These are phyloP conservation scores for Globisporangium carolinianum DNA, from an alignment of 352 stramenopile genomes.

Conservation along the genomic window DNA sequence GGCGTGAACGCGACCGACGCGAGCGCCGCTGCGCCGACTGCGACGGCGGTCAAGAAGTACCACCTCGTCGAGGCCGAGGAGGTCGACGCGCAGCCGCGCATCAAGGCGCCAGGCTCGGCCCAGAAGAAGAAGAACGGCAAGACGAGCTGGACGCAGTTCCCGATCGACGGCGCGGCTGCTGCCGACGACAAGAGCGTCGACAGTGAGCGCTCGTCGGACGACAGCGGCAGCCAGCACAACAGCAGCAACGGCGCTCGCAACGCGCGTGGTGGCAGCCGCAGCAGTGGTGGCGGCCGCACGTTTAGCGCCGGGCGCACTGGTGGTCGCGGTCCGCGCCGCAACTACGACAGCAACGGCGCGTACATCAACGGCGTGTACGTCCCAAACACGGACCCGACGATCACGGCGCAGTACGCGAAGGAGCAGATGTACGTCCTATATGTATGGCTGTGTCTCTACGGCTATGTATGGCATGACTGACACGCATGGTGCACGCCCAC, in stretches of 20 bases:
- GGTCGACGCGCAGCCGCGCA: constrained; percentile 30
- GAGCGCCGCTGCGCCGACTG: constrained; percentile 8
- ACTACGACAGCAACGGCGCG: constrained; percentile 47
- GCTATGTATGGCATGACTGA: constrained; percentile 5
- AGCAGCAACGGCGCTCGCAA: constrained; percentile 16
- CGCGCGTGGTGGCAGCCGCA: constrained; percentile 17
- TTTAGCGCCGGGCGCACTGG: too few species aligned
- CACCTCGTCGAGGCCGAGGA: constrained; percentile 78
- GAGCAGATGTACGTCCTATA: constrained; percentile 65
- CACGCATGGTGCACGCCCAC: neutral
- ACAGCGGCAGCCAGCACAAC: constrained; percentile 8
- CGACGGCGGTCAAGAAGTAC: constrained; percentile 60
- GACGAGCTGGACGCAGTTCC: constrained; percentile 70
- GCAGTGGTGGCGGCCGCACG: constrained; percentile 9
- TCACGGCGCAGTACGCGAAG: constrained; percentile 79
- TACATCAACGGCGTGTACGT: constrained; percentile 82
- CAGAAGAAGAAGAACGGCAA: constrained; percentile 55
- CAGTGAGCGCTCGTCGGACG: constrained; percentile 3
- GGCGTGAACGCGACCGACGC: constrained; percentile 29
- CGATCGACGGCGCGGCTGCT: constrained; percentile 20
- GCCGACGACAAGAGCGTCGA: constrained; percentile 15
- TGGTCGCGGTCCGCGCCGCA: constrained; percentile 29
- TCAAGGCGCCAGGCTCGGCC: constrained; percentile 7
- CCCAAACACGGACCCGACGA: constrained; percentile 51
- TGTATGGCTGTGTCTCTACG: constrained; percentile 1